A percentile compares a stretch with the other conserved stretches of the same genome.
Conservation (phyloP, 768 basidiomycete genomes). For the Lactifluus volemus region DNA sequence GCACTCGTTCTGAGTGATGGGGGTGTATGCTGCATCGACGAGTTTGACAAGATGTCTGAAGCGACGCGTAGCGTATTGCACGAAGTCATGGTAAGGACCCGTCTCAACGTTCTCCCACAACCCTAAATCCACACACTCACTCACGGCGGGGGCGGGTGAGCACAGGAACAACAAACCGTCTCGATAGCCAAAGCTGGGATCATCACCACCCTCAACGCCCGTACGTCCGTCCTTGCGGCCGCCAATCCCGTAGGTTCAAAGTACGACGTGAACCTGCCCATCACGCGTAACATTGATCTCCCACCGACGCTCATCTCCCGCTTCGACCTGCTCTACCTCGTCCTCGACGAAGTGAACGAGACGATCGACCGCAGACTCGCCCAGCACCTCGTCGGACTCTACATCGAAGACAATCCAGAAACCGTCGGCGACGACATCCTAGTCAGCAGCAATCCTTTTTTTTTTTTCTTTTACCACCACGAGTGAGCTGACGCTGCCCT, state of each 20-base stretch:
- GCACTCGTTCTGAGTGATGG: constrained; percentile 93
- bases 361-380: constrained; percentile 76
- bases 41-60: constrained; percentile 99
- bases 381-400: constrained; percentile 86
- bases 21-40: constrained; percentile 97
- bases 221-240: constrained; percentile 96
- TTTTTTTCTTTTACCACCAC: too few species aligned
- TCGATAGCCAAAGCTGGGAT: constrained; percentile 99
- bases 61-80: constrained; percentile 95
- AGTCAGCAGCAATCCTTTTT: too few species aligned
- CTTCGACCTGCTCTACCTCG: constrained; percentile 93
- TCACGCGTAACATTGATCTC: constrained; percentile 93
- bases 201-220: constrained; percentile 94
- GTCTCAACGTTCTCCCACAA: neutral
- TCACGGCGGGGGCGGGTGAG: too few species aligned
- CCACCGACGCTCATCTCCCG: constrained; percentile 97
- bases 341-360: constrained; percentile 93
- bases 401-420: constrained; percentile 82
- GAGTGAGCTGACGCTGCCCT: too few species aligned
- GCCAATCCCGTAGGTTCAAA: constrained; percentile 96
- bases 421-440: constrained; percentile 61
- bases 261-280: constrained; percentile 86
- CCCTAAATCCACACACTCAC: neutral
- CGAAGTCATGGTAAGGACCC: constrained; percentile 81
- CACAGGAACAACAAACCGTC: constrained; percentile 99